These are phyloP conservation scores for Orychophragmus violaceus DNA, from an alignment of 345 rosid species.

Conservation along the genomic window DNA sequence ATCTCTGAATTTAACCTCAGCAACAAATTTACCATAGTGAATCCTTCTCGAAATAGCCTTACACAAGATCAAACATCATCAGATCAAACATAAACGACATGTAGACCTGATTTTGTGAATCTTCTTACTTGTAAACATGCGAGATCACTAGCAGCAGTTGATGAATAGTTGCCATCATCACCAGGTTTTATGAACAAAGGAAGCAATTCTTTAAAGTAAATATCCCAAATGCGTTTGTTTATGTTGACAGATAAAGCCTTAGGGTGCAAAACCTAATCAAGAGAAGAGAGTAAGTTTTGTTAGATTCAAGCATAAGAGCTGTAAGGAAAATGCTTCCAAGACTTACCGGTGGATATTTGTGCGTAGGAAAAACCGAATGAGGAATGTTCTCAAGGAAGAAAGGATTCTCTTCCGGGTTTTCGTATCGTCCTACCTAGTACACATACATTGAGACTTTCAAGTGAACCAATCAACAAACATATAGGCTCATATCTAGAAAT, in stretches of 20 bases:
- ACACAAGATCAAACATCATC: slow-evolving; percentile 17
- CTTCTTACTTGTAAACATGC: slow-evolving; percentile 63
- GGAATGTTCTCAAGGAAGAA: slow-evolving; percentile 69
- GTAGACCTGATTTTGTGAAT: background rate
- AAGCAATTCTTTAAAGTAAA: slow-evolving; percentile 60
- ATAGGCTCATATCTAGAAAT: background rate
- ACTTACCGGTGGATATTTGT: slow-evolving; percentile 46
- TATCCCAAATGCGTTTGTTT: slow-evolving; percentile 58
- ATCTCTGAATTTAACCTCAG: slow-evolving; percentile 76
- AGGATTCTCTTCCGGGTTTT: slow-evolving; percentile 73
- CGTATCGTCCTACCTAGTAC: slow-evolving; percentile 67
- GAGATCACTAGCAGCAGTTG: slow-evolving; percentile 62
- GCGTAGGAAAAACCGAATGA: slow-evolving; percentile 30
- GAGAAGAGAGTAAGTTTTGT: background rate
- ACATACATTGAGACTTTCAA: background rate
- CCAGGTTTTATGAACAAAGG: slow-evolving; percentile 60
- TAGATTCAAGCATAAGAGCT: background rate
- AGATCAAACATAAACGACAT: background rate
- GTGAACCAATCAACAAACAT: background rate
- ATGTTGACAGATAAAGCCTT: slow-evolving; percentile 54
- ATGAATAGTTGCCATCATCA: slow-evolving; percentile 81
- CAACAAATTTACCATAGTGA: slow-evolving; percentile 83
- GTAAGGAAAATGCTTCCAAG: background rate
- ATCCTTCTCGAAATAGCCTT: slow-evolving; percentile 85
- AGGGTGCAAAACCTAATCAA: slow-evolving; percentile 52